phyloP scores from a whole-genome alignment of 1,139 yeast species.

The Zygoascus meyerae region DNA sequence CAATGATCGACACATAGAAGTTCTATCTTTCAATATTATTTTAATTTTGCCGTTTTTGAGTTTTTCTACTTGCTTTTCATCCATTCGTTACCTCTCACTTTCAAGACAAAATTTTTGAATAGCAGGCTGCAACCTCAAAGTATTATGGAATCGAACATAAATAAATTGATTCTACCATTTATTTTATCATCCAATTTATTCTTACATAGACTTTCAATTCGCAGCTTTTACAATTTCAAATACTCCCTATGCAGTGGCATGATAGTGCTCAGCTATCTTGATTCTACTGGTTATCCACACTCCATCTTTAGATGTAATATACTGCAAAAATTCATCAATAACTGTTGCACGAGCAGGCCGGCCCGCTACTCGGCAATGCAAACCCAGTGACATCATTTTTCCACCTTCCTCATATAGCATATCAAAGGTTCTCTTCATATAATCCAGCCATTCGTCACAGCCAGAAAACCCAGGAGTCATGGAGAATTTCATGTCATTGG shows the following conservation, averaged over 20 bases:
- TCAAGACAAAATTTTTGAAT: too few species aligned
- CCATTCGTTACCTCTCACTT: too few species aligned
- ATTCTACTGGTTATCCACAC: constrained; percentile 39
- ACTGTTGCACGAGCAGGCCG: constrained; percentile 38
- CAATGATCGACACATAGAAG: too few species aligned
- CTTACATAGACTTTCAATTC: too few species aligned
- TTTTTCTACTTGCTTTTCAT: too few species aligned
- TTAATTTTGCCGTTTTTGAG: too few species aligned
- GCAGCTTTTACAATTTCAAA: too few species aligned
- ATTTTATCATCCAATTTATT: too few species aligned
- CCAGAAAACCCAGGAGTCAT: constrained; percentile 26
- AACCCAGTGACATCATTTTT: constrained; percentile 38
- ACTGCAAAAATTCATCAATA: constrained; percentile 35
- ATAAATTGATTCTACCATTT: too few species aligned
- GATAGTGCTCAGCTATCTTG: constrained; percentile 34
- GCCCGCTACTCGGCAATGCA: constrained; percentile 37
- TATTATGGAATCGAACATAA: too few species aligned
- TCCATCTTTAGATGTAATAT: constrained; percentile 31
- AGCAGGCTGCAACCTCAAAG: too few species aligned
- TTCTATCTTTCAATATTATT: too few species aligned
- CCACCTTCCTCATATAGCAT: constrained; percentile 37
- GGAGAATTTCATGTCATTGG: constrained; percentile 35
- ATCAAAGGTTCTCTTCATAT: constrained; percentile 35
- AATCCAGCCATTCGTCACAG: constrained; percentile 27
- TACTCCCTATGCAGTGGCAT: neutral